Conservation (phyloP, 148 eudicot species). For the Diospyros lotus region DNA sequence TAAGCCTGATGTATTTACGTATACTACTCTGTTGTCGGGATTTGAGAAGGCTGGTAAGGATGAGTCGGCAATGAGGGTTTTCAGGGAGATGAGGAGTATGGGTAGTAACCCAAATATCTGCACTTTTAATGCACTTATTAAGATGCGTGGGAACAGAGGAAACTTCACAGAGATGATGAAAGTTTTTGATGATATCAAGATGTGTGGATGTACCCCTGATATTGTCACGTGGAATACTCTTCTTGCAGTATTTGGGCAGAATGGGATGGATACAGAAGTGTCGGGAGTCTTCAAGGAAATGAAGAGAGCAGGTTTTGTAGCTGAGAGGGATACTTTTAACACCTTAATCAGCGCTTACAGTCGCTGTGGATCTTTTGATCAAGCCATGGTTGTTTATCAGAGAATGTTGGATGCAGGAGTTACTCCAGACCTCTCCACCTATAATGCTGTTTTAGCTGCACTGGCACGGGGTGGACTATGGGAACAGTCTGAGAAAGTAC, state of each 20-base stretch:
- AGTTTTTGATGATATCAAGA: constrained; percentile 73
- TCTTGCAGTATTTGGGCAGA: constrained; percentile 82
- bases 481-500: constrained; percentile 79
- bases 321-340: constrained; percentile 90
- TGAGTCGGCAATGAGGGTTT: constrained; percentile 78
- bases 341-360: constrained; percentile 86
- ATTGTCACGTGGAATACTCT: constrained; percentile 92
- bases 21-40: constrained; percentile 81
- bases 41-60: constrained; percentile 93
- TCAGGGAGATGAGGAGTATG: constrained; percentile 69
- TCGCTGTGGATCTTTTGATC: constrained; percentile 64
- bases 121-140: constrained; percentile 81
- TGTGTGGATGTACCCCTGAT: constrained; percentile 65
- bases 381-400: constrained; percentile 68
- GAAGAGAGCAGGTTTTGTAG: constrained; percentile 80
- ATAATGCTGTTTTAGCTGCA: constrained; percentile 82
- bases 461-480: constrained; percentile 86
- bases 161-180: constrained; percentile 82
- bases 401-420: constrained; percentile 76
- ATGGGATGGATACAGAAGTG: constrained; percentile 77
- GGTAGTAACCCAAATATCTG: constrained; percentile 82
- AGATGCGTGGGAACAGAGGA: constrained; percentile 86
- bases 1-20: constrained; percentile 81
- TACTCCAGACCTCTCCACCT: constrained; percentile 81
- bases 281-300: constrained; percentile 68